Evolutionary conservation across 1,284 basidiomycete genomes (phyloP).

Genomic region (Tilletia caries): DNA sequence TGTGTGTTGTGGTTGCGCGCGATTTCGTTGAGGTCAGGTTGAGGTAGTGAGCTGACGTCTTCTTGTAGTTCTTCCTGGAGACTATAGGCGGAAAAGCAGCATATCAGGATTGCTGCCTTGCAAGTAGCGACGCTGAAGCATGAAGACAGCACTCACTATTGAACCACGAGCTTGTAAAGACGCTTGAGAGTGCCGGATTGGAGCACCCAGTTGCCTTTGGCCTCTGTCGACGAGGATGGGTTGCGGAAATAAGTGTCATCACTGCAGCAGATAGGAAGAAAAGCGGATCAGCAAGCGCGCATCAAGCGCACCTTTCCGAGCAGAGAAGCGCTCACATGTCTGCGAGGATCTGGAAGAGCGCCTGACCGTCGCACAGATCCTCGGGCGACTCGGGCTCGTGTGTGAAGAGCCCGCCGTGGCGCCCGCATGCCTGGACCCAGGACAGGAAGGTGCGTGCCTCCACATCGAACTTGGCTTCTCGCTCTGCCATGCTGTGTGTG

Average conservation of each 20-base stretch:
- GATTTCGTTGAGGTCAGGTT: slow-evolving; percentile 57
- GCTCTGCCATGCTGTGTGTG: slow-evolving; percentile 9
- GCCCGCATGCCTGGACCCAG: slow-evolving; percentile 29
- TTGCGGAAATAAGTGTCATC: slow-evolving; percentile 70
- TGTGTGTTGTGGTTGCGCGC: slow-evolving; percentile 68
- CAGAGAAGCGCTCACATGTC: slow-evolving; percentile 22
- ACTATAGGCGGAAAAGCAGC: not conserved
- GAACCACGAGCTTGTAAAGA: slow-evolving; percentile 78
- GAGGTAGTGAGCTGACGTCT: slow-evolving; percentile 19
- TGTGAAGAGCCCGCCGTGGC: slow-evolving; percentile 19
- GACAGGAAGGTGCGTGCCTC: slow-evolving; percentile 32
- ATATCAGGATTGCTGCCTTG: not conserved
- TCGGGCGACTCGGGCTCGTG: slow-evolving; percentile 17
- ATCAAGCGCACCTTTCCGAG: not conserved
- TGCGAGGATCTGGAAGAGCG: slow-evolving; percentile 38
- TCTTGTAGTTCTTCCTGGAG: slow-evolving; percentile 4
- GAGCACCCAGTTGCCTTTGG: slow-evolving; percentile 69
- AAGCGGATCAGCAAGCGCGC: no score
- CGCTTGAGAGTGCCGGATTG: slow-evolving; percentile 79
- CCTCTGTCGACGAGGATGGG: slow-evolving; percentile 26
- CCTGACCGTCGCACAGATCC: slow-evolving; percentile 41
- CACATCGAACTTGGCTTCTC: slow-evolving; percentile 15
- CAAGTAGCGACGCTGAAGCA: not conserved
- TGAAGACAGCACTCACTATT: slow-evolving; percentile 59
- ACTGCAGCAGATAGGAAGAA: slow-evolving; percentile 57